Evolutionary conservation across 129 eudicot species (phyloP).

Genomic region (Oenanthe sinensis): DNA sequence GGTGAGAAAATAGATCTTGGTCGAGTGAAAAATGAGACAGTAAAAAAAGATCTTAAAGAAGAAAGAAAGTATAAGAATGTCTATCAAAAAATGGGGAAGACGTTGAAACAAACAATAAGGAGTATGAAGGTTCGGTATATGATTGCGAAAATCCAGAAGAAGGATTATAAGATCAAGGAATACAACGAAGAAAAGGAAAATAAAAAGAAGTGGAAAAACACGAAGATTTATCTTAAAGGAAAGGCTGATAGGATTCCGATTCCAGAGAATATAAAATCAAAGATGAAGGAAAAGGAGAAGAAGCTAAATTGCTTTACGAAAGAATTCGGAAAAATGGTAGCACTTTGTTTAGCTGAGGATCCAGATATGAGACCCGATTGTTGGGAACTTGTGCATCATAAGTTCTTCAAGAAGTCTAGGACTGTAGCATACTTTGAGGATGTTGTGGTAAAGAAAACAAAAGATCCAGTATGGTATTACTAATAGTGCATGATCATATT

Average conservation of each 20-base stretch:
- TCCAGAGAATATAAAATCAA: neutral
- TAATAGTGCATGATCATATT: neutral
- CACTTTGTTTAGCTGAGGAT: constrained; percentile 4
- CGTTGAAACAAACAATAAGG: neutral
- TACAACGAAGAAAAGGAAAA: neutral
- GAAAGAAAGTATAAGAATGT: neutral
- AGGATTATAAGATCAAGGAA: neutral
- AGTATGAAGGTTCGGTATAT: neutral
- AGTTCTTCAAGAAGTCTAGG: neutral
- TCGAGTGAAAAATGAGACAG: too few relatives aligned
- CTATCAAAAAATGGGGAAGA: neutral
- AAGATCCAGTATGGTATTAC: neutral
- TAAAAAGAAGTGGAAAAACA: neutral
- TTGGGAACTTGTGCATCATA: neutral
- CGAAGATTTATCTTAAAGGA: neutral
- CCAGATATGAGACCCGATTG: neutral
- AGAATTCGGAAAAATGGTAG: neutral
- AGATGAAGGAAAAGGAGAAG: neutral
- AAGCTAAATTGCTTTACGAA: neutral
- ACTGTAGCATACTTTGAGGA: neutral
- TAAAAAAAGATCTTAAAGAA: neutral
- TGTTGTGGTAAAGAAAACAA: neutral
- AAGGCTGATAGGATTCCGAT: neutral
- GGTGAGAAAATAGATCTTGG: neutral
- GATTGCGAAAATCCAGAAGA: neutral